These are phyloP conservation scores for Amylostereum areolatum DNA, from an alignment of 1,284 basidiomycete genomes.

Conservation along the genomic window DNA sequence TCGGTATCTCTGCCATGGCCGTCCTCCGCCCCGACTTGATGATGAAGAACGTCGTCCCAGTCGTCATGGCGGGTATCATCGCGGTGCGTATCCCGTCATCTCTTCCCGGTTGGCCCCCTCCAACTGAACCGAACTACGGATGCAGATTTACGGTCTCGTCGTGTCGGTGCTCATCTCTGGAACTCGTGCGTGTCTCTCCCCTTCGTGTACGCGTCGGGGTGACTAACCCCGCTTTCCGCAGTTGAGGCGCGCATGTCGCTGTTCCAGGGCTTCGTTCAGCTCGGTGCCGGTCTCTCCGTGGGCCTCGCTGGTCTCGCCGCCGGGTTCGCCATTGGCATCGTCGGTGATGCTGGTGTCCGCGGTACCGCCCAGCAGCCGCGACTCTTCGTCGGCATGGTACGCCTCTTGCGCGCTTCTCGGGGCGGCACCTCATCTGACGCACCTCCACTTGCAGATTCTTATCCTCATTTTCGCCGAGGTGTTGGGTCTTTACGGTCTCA, in stretches of 20 bases:
- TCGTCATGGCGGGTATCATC: conserved; percentile 99
- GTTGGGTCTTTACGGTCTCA: conserved; percentile 77
- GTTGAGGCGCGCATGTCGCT: conserved; percentile 55
- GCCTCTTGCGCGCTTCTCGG: conserved; percentile 8
- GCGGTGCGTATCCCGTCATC: conserved; percentile 50
- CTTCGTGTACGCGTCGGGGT: background rate
- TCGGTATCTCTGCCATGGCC: conserved; percentile 98
- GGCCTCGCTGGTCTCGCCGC: conserved; percentile 87
- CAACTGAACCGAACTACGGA: background rate
- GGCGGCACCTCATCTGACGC: background rate
- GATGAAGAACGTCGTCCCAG: conserved; percentile 95
- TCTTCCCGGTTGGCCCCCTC: background rate
- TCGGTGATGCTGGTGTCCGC: conserved; percentile 92
- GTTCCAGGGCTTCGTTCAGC: conserved; percentile 83
- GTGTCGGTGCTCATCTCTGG: conserved; percentile 86
- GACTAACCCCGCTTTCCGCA: conserved; percentile 16
- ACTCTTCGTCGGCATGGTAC: conserved; percentile 85
- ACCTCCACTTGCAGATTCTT: conserved; percentile 37
- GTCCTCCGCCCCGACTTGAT: conserved; percentile 91
- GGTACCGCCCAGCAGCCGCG: conserved; percentile 89
- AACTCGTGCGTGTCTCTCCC: conserved; percentile 49
- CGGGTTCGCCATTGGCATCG: conserved; percentile 91
- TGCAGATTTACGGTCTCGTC: conserved; percentile 81
- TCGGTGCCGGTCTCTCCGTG: conserved; percentile 85
- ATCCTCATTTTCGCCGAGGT: conserved; percentile 86